These are phyloP conservation scores for Wallacemonas collosoma DNA, from an alignment of 208 protist species.

Conservation along the genomic window DNA sequence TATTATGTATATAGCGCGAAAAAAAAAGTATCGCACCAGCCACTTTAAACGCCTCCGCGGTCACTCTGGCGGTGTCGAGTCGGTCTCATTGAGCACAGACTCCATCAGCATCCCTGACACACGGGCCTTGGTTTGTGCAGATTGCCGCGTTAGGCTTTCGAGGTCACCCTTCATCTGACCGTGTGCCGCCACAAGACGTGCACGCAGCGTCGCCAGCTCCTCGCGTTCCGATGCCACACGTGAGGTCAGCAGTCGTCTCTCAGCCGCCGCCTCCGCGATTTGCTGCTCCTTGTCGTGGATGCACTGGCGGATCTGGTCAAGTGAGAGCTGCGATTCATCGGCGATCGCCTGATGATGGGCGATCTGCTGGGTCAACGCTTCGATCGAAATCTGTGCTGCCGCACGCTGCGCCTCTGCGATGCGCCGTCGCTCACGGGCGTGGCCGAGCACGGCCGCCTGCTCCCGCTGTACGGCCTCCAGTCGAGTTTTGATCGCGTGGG, in stretches of 20 bases:
- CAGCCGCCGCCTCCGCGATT: conserved; percentile 10
- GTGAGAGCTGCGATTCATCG: conserved; percentile 10
- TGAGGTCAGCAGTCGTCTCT: conserved; percentile 16
- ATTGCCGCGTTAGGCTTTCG: conserved; percentile 6
- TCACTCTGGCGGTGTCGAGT: not conserved
- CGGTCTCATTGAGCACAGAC: conserved; percentile 15
- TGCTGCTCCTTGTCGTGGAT: conserved; percentile 15
- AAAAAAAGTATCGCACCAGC: no score
- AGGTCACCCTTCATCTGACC: conserved; percentile 23
- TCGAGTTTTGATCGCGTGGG: conserved; percentile 28
- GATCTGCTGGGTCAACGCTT: conserved; percentile 22
- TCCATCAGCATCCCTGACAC: conserved; percentile 14
- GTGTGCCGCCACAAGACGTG: conserved; percentile 24
- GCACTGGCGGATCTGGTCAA: conserved; percentile 18
- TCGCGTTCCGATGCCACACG: conserved; percentile 21
- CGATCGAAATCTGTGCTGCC: conserved; percentile 18
- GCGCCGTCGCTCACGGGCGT: conserved; percentile 16
- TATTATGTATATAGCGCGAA: no score
- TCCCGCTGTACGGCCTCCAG: conserved; percentile 27
- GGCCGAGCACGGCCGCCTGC: conserved; percentile 17
- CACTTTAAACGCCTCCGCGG: not conserved
- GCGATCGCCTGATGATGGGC: conserved; percentile 16
- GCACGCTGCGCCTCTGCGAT: conserved; percentile 18
- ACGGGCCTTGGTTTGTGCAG: conserved; percentile 1
- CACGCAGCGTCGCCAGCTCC: conserved; percentile 18